Evolutionary conservation across 495 filamentous ascomycete species (phyloP), one percentile per base, ranked within the genome.

Genomic region (Aspergillus sclerotiicarbonarius): DNA sequence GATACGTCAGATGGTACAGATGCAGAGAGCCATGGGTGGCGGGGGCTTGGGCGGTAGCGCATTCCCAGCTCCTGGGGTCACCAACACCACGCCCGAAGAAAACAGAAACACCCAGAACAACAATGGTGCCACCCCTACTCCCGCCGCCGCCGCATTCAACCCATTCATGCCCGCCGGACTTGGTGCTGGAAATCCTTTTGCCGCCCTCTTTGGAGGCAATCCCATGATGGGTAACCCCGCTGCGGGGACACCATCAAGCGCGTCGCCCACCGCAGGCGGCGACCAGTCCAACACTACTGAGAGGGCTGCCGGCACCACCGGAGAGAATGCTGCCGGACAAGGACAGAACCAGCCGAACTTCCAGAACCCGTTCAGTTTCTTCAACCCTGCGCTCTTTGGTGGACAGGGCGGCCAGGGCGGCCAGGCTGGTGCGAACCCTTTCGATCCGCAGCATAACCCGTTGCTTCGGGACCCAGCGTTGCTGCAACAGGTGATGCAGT

Each of bases 41-140:
- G 71, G 70, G 50, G 81, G 76, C 18, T 63, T 73, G 57, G 80
- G 76, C 51, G 72, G 67, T 21, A 62, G 67, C 52, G 80, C 85
- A 16, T 96, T 98, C 66, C 92, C 95, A 6, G 92, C 91, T 32
- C 94, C 95, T 10, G 95, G 92, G 3, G 84, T 86, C 16, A 95
- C 91, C 19, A 90, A 95, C 72, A 93, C 83, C 12, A 80, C 80
- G 30, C 72, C 79, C 8, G 71, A 76, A 39, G 72, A 75, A 53
- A 71, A 67, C 66, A 72, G 70, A 62, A 71, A 62, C 56, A 47
- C 59, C 33, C 67, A 80, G 68, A 71, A 81, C 65, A 72, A 68
- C 32, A 71, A 62, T 29, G 51, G 53, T 16, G 44, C 21, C 52
- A 48, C 19, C 10, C 37, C 47, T 21, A 47, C 48, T 51, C 63